Percentiles rank a stretch among this genome's conserved stretches.
phyloP scores from a whole-genome alignment of 805 yeast species.

The Maudiozyma serrabonitensis region DNA sequence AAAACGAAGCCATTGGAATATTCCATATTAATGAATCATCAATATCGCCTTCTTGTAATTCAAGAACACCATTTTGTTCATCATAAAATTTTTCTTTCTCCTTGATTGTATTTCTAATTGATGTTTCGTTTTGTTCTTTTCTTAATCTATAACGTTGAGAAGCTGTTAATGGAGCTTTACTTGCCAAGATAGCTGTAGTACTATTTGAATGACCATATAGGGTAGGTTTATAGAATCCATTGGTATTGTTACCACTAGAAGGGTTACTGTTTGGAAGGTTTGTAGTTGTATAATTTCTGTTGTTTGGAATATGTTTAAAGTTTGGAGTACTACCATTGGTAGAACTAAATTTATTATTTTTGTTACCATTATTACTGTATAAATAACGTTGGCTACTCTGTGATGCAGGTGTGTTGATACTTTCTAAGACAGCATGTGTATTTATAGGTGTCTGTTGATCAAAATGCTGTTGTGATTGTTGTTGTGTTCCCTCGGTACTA shows the following conservation, averaged over 20 bases:
- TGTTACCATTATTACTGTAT: conserved; percentile 2
- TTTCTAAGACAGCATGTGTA: not conserved
- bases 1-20: conserved; percentile 40
- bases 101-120: conserved; percentile 26
- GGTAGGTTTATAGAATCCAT: not conserved
- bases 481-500: not conserved
- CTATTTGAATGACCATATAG: conserved; percentile 8
- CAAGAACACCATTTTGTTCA: conserved; percentile 19
- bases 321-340: conserved; percentile 6
- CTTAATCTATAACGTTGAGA: conserved; percentile 35
- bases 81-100: conserved; percentile 33
- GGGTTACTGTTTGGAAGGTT: not conserved
- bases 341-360: not conserved
- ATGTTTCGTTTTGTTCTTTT: conserved; percentile 29
- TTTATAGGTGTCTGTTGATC: not conserved
- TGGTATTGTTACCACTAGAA: not conserved
- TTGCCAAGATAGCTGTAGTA: conserved; percentile 9
- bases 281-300: not conserved
- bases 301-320: conserved; percentile 2
- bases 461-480: not conserved
- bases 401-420: not conserved
- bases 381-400: conserved; percentile 2
- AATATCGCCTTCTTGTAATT: conserved; percentile 24
- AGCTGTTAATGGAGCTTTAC: conserved; percentile 28
- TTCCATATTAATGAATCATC: conserved; percentile 40